phyloP scores from a whole-genome alignment of 176 grass and related monocot genomes.

The Ananas comosus region DNA sequence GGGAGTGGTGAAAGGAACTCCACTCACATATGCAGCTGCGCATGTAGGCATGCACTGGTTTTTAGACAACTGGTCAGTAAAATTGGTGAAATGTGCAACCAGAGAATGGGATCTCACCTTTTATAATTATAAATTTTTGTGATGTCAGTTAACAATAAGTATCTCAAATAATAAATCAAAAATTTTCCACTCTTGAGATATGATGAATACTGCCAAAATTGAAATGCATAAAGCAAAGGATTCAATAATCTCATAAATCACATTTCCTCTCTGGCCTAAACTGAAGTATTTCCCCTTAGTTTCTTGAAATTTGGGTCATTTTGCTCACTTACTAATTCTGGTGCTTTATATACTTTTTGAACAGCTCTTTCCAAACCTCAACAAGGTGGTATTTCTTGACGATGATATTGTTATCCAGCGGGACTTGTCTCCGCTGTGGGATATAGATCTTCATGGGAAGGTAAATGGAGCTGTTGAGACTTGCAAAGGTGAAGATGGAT shows the following conservation, averaged over 20 bases:
- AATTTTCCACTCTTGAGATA: too few species aligned
- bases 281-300: background rate
- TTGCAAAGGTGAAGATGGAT: slow-evolving; percentile 68
- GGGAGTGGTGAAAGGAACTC: too few species aligned
- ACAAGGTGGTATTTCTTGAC: slow-evolving; percentile 94
- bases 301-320: slow-evolving; percentile 11
- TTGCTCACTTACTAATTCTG: slow-evolving; percentile 18
- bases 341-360: slow-evolving; percentile 16
- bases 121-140: too few species aligned
- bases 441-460: slow-evolving; percentile 78
- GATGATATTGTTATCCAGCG: slow-evolving; percentile 81
- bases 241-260: background rate
- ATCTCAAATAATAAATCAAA: too few species aligned
- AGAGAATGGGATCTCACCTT: too few species aligned
- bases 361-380: slow-evolving; percentile 87
- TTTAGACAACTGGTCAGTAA: too few species aligned
- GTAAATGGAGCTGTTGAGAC: slow-evolving; percentile 98
- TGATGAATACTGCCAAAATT: too few species aligned
- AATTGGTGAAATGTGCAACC: too few species aligned
- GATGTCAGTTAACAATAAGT: too few species aligned
- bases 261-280: background rate
- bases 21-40: too few species aligned
- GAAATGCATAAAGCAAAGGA: background rate
- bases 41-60: too few species aligned
- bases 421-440: slow-evolving; percentile 68